Evolutionary conservation across 805 yeast genomes (phyloP), one percentile per base, ranked within the genome.

Genomic region (Ogataea salicorniae): DNA sequence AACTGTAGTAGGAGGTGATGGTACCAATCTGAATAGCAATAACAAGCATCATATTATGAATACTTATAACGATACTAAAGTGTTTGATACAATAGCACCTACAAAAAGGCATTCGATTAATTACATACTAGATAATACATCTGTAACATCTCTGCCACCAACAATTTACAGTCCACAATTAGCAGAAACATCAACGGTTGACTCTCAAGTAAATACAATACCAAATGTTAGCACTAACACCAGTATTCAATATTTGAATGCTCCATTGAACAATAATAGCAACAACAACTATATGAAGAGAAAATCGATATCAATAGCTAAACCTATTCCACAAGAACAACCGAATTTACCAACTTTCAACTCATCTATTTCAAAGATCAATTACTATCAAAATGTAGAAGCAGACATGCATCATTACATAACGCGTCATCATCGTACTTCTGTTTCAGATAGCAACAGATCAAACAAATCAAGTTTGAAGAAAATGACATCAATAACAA

Each of bases 1-100:
- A 2, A 45, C 56, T 20, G 51, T 47, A 16, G 45, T 45, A 5
- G 46, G 45, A 5, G 49, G 48, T 6, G 45, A 41, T 3, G 46
- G 18, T 2, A 14, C 31, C 4, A 43, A 42, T 8, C 49, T 45
- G 6, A 38, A 39, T 36, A 53, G 39, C 9, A 40, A 36, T 26
- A 53, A 46, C 34, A 39, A 54, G 38, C 41, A 54, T 38, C 54
- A 52, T 42, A 41, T 55, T 39, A 18, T 62, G 22, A 58, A 59
- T 20, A 53, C 64, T 8, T 63, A 63, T 46, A 56, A 62, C 43
- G 69, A 64, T 17, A 44, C 56, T 2, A 56, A 53, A 34, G 68
- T 60, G 4, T 47, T 60, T 29, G 66, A 63, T 35, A 64, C 66
- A 0, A 54, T 55, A 7, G 53, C 51, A 7, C 65, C 63, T 5